Evolutionary conservation across 2,329 filamentous ascomycete genomes (phyloP), one percentile per base, ranked within the genome.

Genomic region (Tolypocladium cylindrosporum): DNA sequence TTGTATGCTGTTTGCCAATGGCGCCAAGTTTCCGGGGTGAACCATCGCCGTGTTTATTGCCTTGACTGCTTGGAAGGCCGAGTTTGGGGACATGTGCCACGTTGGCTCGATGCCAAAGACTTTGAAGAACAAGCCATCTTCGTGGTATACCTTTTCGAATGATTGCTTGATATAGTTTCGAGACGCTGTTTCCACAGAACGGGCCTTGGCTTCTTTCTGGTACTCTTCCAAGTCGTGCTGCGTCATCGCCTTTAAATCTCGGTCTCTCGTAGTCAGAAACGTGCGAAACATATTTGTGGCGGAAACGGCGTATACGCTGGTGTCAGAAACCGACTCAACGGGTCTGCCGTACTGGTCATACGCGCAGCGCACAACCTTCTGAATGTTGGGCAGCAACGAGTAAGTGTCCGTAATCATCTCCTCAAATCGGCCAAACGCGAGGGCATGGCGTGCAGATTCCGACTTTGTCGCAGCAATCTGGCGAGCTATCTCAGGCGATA

Each of bases 111-210:
- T 71, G 31, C 75, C 74, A 61, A 85, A 85, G n/a, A 85, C 72
- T 60, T 77, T 80, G 39, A 73, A 65, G 59, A 85, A 83, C 3
- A 85, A 67, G 24, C 69, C 73, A 34, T 78, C 75, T 64, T 85
- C 82, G 58, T 79, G 78, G 63, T 79, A 81, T 2, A 81, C 77
- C 34, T 80, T 76, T 64, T 85, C 82, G 57, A 84, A 84, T 57
- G 75, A 78, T 66, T 85, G 82, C 65, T 85, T 85, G 61, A 85
- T 75, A 57, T 78, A 82, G 62, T 82, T 84, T 36, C 82, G 75
- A 16, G 77, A 77, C 4, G 81, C 82, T 2, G 81, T 81, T 64
- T 85, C 82, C 2, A 78, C 64, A 2, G 78, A 79, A 1, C 72
- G 65, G 10, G 71, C 75, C 59, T 80, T 83, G 36, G 71, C 70